Evolutionary conservation across 2,329 filamentous ascomycete species (phyloP).

Genomic region (Achaetomium macrosporum): DNA sequence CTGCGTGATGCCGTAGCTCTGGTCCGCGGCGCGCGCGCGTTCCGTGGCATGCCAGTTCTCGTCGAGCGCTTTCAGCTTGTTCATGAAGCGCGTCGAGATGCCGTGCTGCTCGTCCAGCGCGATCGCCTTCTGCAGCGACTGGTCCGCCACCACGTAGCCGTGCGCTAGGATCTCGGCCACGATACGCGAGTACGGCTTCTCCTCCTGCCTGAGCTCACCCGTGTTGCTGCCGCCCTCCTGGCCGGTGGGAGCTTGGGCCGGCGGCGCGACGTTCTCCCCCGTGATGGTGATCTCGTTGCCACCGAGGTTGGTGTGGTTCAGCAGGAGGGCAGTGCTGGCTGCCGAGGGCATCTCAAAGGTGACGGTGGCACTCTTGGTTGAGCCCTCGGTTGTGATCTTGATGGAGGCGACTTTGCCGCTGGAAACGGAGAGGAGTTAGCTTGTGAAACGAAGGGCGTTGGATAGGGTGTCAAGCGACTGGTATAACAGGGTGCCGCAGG

Average conservation of each 20-base stretch:
- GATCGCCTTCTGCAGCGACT: conserved; percentile 74
- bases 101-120: conserved; percentile 86
- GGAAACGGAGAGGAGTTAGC: conserved; percentile 16
- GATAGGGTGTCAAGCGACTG: too few relatives aligned
- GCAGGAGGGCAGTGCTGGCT: conserved; percentile 90
- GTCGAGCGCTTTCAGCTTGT: conserved; percentile 71
- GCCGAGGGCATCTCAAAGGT: conserved; percentile 96
- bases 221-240: conserved; percentile 35
- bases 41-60: conserved; percentile 81
- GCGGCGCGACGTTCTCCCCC: conserved; percentile 53
- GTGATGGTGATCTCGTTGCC: conserved; percentile 74
- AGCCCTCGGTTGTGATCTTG: conserved; percentile 63
- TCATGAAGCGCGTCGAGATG: conserved; percentile 73
- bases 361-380: conserved; percentile 79
- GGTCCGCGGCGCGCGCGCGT: conserved; percentile 76
- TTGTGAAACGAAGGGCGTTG: too few relatives aligned
- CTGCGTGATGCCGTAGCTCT: conserved; percentile 73
- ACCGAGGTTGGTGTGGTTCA: conserved; percentile 94
- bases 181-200: conserved; percentile 92
- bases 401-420: conserved; percentile 89
- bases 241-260: conserved; percentile 37
- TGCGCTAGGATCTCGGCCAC: conserved; percentile 94
- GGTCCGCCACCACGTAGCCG: conserved; percentile 75
- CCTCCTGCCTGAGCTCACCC: conserved; percentile 82
- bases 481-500: background rate